Base-by-base conservation (phyloP, 192 early-diverging fungal genomes). In the Backusella luteola region DNA sequence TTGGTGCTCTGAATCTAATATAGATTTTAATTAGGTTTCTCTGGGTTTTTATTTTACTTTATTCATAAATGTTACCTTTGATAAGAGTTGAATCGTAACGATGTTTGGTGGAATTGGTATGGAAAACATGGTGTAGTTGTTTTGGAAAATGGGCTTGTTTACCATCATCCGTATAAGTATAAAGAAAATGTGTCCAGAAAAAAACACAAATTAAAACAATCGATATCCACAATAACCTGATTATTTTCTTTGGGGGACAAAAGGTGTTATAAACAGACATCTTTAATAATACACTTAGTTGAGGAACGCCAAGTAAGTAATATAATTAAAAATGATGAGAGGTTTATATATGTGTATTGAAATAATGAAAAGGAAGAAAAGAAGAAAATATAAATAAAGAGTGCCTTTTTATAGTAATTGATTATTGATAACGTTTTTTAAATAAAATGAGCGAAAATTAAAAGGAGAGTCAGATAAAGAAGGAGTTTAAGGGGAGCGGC, bases 101-200 rank as follows among this genome's bases (percentile, higher is more conserved):
- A 63, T 63, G 26, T 29, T 63, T 63, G 3, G 23, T 63, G 26
- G 56, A 63, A 63, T 63, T 29, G 26, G 26, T n/a, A 0, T 63
- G 56, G 29, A 63, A 63, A 26, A 12, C 26, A 63, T 63, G 56
- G 11, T 63, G 9, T 14, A 12, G 26, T 63, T 26, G 8, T 29
- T 63, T 63, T 29, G 11, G 21, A 63, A 63, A 29, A 63, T 63
- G 23, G 11, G 8, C 12, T 63, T 63, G 21, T 29, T 63, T 9
- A 23, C n/a, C 21, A 23, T 39, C 34, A 23, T 23, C 34, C 9
- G 68, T 69, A 38, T 38, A 69, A 23, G 35, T 41, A 38, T 69
- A 69, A 11, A 69, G 68, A 23, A 69, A 69, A 12, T 39, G 38
- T 11, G 36, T 69, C 68, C n/a, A 69, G n/a, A 69, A 69, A 19